Evolutionary conservation across 495 filamentous ascomycete species (phyloP).

Genomic region (Hypoxylon fragiforme): DNA sequence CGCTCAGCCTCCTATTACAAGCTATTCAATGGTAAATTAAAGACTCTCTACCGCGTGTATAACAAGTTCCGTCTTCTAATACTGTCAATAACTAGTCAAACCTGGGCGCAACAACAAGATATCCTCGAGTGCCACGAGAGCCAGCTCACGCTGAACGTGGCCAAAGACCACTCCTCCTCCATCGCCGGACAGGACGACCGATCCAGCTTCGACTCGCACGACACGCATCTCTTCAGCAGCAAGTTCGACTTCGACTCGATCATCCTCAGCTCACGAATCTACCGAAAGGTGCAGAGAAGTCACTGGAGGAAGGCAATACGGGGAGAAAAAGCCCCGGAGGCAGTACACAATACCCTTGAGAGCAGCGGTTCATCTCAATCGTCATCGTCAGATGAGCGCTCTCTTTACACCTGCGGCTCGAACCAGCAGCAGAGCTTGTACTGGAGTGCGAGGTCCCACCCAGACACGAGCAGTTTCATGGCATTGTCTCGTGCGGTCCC

Average conservation of each 20-base stretch:
- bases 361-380: background rate
- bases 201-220: slow-evolving; percentile 4
- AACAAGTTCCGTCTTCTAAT: background rate
- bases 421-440: too few relatives aligned
- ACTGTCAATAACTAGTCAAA: slow-evolving; percentile 5
- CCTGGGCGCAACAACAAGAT: slow-evolving; percentile 6
- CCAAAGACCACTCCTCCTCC: slow-evolving; percentile 4
- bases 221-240: background rate
- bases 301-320: background rate
- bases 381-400: too few relatives aligned
- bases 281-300: slow-evolving; percentile 1
- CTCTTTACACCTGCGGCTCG: too few relatives aligned
- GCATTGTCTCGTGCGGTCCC: too few relatives aligned
- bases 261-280: slow-evolving; percentile 2
- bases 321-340: background rate
- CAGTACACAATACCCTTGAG: background rate
- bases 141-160: slow-evolving; percentile 2
- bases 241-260: slow-evolving; percentile 13
- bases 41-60: background rate
- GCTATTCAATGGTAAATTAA: slow-evolving; percentile 23
- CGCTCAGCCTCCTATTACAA: slow-evolving; percentile 17
- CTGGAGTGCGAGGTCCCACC: too few relatives aligned
- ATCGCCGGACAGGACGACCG: background rate
- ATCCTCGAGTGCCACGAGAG: background rate
- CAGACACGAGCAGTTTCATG: too few relatives aligned